These are phyloP conservation scores for Candolleomyces aberdarensis DNA, from an alignment of 768 basidiomycete genomes.

Conservation along the genomic window DNA sequence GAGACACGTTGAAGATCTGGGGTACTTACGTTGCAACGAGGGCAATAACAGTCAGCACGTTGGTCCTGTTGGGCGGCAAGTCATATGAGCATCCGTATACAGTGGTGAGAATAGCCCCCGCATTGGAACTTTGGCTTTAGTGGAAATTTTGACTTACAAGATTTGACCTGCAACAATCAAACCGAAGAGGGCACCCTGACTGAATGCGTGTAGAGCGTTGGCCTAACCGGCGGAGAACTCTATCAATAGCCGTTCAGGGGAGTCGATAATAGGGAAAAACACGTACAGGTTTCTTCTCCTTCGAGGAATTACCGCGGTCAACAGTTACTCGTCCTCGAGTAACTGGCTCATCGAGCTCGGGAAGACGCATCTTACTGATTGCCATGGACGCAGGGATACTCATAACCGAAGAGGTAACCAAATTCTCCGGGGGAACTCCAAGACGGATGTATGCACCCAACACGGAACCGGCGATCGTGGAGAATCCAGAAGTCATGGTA, in stretches of 20 bases:
- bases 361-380: constrained; percentile 84
- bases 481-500: constrained; percentile 90
- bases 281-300: constrained; percentile 48
- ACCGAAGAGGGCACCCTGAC: constrained; percentile 81
- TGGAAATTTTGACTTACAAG: constrained; percentile 43
- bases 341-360: constrained; percentile 82
- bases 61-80: constrained; percentile 44
- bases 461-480: constrained; percentile 90
- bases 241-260: not conserved
- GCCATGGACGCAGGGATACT: constrained; percentile 93
- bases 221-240: constrained; percentile 28
- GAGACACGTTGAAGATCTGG: not conserved
- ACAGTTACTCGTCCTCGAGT: constrained; percentile 80
- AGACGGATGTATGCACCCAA: constrained; percentile 78
- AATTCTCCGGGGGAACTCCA: constrained; percentile 75
- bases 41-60: constrained; percentile 81
- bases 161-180: constrained; percentile 86
- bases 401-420: constrained; percentile 90
- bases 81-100: not conserved
- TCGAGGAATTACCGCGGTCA: constrained; percentile 63
- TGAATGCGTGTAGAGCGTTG: constrained; percentile 89
- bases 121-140: not conserved
- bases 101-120: not conserved
- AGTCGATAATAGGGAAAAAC: not conserved
- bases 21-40: constrained; percentile 59